Percentiles rank a stretch among this genome's conserved stretches.
phyloP scores from a whole-genome alignment of 805 yeast species.

The Ogataea allantospora region DNA sequence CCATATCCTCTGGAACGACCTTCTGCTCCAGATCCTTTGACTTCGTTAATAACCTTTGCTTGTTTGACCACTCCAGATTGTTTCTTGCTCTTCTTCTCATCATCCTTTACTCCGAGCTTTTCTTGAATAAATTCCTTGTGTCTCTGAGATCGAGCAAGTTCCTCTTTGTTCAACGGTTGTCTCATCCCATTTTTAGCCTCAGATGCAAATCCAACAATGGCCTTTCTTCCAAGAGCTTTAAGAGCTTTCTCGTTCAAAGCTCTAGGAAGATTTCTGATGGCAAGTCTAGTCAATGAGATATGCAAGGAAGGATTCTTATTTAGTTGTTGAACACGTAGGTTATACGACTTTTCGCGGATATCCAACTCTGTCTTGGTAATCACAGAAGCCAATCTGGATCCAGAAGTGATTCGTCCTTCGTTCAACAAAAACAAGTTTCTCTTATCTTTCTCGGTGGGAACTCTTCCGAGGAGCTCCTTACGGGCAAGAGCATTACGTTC shows the following conservation, averaged over 20 bases:
- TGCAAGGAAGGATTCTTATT: constrained; percentile 89
- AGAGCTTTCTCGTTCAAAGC: constrained; percentile 84
- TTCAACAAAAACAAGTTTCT: constrained; percentile 83
- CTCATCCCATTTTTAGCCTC: constrained; percentile 75
- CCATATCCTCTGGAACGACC: constrained; percentile 98
- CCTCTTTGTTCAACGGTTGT: constrained; percentile 88
- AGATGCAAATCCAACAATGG: constrained; percentile 89
- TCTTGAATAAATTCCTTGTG: constrained; percentile 45
- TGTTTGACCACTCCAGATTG: constrained; percentile 90
- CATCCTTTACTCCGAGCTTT: constrained; percentile 36
- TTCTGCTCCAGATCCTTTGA: constrained; percentile 78
- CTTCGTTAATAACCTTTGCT: constrained; percentile 89
- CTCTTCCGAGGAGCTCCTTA: constrained; percentile 74
- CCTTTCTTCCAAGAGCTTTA: constrained; percentile 91
- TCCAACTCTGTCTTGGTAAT: constrained; percentile 75
- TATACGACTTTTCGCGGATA: constrained; percentile 82
- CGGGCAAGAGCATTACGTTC: constrained; percentile 73
- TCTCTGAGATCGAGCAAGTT: constrained; percentile 72
- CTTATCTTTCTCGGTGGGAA: constrained; percentile 75
- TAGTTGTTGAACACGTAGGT: constrained; percentile 83
- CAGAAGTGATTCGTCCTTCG: constrained; percentile 87
- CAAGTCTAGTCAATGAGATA: constrained; percentile 90
- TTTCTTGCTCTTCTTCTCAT: constrained; percentile 57
- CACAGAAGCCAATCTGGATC: constrained; percentile 71
- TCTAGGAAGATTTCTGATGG: constrained; percentile 90